phyloP scores from a whole-genome alignment of 2,329 filamentous ascomycete genomes.

The Coccinonectria pachysandricola region DNA sequence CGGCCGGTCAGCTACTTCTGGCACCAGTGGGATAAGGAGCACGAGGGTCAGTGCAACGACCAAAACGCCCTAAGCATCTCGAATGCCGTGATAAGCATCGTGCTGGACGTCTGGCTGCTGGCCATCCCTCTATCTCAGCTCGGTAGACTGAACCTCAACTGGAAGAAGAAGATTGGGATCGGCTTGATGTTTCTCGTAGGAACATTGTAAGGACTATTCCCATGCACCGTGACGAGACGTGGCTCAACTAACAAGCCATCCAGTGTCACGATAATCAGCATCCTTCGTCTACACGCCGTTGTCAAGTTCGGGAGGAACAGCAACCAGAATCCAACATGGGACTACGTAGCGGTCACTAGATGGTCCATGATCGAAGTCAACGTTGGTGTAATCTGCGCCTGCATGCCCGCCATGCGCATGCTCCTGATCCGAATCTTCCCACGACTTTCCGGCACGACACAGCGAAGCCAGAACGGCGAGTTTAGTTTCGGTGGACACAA shows the following conservation, averaged over 20 bases:
- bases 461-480: not conserved
- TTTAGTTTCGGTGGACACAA: no score
- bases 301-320: conserved; percentile 18
- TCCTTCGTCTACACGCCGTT: conserved; percentile 22
- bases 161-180: conserved; percentile 35
- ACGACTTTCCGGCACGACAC: not conserved
- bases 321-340: conserved; percentile 22
- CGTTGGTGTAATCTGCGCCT: conserved; percentile 25
- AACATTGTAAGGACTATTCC: conserved; percentile 21
- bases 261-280: conserved; percentile 24
- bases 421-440: conserved; percentile 26
- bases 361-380: conserved; percentile 27
- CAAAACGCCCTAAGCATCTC: conserved; percentile 38
- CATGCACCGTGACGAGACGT: not conserved
- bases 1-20: conserved; percentile 39
- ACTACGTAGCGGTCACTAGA: conserved; percentile 15
- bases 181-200: conserved; percentile 38
- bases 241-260: not conserved
- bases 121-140: conserved; percentile 36
- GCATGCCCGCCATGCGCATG: conserved; percentile 22
- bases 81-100: conserved; percentile 40
- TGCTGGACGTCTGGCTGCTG: conserved; percentile 39
- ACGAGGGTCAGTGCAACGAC: conserved; percentile 35
- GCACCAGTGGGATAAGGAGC: conserved; percentile 37
- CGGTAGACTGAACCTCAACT: conserved; percentile 28